These are phyloP conservation scores for Aleurites moluccanus DNA, from an alignment of 441 rosid species.

Conservation along the genomic window DNA sequence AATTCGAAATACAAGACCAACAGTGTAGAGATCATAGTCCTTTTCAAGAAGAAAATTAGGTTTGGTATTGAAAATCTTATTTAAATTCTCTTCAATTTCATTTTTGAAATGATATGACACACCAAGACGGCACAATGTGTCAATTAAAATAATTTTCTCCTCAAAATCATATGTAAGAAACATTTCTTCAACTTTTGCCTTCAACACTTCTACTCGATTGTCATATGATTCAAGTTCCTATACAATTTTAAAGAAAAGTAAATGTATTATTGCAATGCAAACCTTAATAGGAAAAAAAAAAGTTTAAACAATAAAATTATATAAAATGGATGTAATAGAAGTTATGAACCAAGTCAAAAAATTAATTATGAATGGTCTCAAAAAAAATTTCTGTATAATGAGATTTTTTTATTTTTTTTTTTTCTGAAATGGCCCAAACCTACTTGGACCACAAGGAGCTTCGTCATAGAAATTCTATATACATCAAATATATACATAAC, in stretches of 20 bases:
- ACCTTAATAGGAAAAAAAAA: too few relatives aligned
- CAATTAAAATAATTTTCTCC: conserved; percentile 12
- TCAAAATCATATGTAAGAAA: background rate
- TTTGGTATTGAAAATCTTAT: background rate
- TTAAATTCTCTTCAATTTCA: conserved; percentile 7
- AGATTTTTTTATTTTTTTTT: too few relatives aligned
- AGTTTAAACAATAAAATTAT: too few relatives aligned
- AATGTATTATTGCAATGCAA: too few relatives aligned
- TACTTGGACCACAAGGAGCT: too few relatives aligned
- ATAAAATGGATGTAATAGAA: too few relatives aligned
- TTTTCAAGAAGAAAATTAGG: conserved; percentile 1
- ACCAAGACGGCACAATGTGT: conserved; percentile 26
- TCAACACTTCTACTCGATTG: background rate
- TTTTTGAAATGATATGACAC: conserved; percentile 26
- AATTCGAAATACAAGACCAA: conserved; percentile 21
- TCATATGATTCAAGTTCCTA: conserved; percentile 14
- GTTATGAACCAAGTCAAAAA: too few relatives aligned
- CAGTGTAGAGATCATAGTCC: conserved; percentile 7
- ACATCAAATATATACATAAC: too few relatives aligned
- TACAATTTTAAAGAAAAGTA: background rate
- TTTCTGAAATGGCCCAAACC: too few relatives aligned
- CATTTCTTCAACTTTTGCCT: background rate
- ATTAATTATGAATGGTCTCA: too few relatives aligned
- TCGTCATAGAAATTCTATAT: too few relatives aligned
- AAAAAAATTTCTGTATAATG: too few relatives aligned